phyloP scores from a whole-genome alignment of 495 filamentous ascomycete genomes.

The Neurospora africana region DNA sequence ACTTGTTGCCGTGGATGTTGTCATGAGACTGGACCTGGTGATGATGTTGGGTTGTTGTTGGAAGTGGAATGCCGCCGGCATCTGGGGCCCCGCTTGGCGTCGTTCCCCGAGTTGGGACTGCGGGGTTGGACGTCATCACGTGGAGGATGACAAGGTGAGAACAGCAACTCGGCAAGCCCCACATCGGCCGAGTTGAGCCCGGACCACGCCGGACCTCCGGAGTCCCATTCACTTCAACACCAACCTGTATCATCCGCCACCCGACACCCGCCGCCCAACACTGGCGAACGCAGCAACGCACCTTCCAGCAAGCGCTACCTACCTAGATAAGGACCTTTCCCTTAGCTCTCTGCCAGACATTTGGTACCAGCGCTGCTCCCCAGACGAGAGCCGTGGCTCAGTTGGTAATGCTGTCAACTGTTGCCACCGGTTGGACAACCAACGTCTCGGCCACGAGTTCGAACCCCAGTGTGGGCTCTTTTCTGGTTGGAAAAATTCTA shows the following conservation, averaged over 20 bases:
- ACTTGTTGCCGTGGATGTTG: background rate
- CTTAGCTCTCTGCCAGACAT: background rate
- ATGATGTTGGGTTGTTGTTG: background rate
- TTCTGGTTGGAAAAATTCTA: background rate
- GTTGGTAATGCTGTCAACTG: background rate
- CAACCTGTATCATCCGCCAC: background rate
- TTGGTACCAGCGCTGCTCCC: background rate
- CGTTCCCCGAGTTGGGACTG: background rate
- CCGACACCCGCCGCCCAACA: background rate
- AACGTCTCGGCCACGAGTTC: background rate
- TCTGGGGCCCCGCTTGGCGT: background rate
- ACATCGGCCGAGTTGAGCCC: background rate
- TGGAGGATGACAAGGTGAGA: too few relatives aligned
- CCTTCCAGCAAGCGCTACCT: background rate
- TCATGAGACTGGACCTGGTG: background rate
- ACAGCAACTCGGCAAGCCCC: too few relatives aligned
- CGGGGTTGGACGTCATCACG: background rate
- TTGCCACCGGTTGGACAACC: background rate
- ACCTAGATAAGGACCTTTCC: background rate
- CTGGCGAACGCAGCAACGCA: background rate
- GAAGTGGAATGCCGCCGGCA: background rate
- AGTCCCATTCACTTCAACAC: background rate
- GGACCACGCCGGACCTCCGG: background rate
- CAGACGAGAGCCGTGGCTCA: background rate
- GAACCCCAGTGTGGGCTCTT: background rate